These are phyloP conservation scores for Candida tammaniensis DNA, from an alignment of 805 yeast genomes.

Conservation along the genomic window DNA sequence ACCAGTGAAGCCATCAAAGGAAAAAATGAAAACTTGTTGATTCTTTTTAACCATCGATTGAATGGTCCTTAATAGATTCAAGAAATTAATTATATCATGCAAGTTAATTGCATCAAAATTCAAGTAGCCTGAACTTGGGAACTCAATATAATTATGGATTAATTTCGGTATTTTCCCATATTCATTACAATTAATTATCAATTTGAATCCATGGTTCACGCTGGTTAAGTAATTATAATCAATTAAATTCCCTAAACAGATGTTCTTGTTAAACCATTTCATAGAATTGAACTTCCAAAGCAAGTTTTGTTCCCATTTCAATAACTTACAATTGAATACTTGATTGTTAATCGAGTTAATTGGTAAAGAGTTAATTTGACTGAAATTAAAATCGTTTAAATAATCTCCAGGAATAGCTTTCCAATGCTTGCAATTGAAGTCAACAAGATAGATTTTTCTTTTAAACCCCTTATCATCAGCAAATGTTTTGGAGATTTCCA, in stretches of 20 bases:
- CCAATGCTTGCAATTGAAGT: conserved; percentile 14
- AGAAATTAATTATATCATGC: conserved; percentile 23
- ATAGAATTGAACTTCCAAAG: conserved; percentile 31
- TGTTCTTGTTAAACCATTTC: conserved; percentile 23
- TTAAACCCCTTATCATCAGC: conserved; percentile 1
- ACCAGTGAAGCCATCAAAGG: conserved; percentile 40
- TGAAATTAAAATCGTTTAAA: conserved; percentile 12
- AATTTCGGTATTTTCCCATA: conserved; percentile 43
- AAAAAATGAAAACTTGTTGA: conserved; percentile 27
- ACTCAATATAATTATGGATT: conserved; percentile 30
- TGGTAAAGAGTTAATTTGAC: conserved; percentile 11
- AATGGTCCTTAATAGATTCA: conserved; percentile 30
- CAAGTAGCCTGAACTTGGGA: conserved; percentile 29
- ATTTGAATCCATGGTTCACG: conserved; percentile 38
- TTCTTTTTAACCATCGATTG: conserved; percentile 17
- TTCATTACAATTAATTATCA: conserved; percentile 58
- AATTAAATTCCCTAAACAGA: conserved; percentile 31
- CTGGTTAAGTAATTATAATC: conserved; percentile 23
- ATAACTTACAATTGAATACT: conserved; percentile 18
- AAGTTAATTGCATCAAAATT: conserved; percentile 19
- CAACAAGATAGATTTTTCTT: conserved; percentile 18
- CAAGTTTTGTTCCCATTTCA: conserved; percentile 32
- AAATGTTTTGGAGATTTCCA: conserved; percentile 10
- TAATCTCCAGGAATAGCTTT: conserved; percentile 9
- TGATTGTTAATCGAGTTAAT: conserved; percentile 17